These are phyloP conservation scores for Mycosphaerella arachidis DNA, from an alignment of 2,329 filamentous ascomycete genomes.

Conservation along the genomic window DNA sequence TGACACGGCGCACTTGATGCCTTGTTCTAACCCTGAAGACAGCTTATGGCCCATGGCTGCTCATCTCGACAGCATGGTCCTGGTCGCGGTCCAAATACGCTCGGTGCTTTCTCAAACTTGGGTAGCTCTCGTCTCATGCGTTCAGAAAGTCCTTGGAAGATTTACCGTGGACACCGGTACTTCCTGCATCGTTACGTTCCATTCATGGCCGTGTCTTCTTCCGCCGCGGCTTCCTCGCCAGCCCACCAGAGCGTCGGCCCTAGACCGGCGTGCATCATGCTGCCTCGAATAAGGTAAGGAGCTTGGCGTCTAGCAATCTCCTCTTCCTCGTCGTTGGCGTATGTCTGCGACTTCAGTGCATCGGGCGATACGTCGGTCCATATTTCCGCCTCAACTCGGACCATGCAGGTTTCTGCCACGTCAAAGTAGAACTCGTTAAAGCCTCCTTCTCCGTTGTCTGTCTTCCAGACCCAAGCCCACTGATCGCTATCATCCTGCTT, in stretches of 20 bases:
- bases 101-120: background rate
- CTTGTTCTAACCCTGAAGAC: background rate
- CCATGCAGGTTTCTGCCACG: constrained; percentile 79
- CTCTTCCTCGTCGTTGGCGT: constrained; percentile 53
- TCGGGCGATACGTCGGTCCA: constrained; percentile 89
- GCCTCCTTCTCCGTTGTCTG: constrained; percentile 56
- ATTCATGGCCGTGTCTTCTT: constrained; percentile 12
- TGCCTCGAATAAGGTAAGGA: constrained; percentile 61
- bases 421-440: constrained; percentile 71
- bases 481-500: constrained; percentile 27
- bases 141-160: too few relatives aligned
- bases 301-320: constrained; percentile 58
- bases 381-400: constrained; percentile 79
- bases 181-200: constrained; percentile 8
- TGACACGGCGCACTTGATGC: too few relatives aligned
- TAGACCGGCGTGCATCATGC: constrained; percentile 46
- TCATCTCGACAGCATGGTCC: background rate
- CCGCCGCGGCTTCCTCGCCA: constrained; percentile 23
- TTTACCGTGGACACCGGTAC: too few relatives aligned
- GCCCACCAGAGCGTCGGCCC: constrained; percentile 48
- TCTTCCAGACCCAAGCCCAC: constrained; percentile 75
- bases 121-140: too few relatives aligned
- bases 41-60: background rate
- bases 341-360: constrained; percentile 49
- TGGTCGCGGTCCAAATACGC: background rate